These are phyloP conservation scores for Backusella tarrabulga DNA, from an alignment of 192 early-diverging fungal genomes.

Conservation along the genomic window DNA sequence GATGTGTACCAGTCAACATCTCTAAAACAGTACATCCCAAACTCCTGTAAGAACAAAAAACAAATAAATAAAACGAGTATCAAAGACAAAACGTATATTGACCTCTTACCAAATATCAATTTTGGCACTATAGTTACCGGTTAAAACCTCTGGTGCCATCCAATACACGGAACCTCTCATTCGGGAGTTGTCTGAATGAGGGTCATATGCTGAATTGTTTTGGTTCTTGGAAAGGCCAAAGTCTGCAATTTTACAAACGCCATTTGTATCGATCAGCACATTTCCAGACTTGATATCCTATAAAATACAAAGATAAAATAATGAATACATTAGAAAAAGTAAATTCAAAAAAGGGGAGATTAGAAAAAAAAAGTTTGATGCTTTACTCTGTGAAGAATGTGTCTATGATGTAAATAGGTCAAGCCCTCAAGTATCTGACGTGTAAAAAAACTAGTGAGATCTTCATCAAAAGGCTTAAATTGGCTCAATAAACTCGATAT, in stretches of 20 bases:
- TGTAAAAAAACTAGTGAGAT: conserved; percentile 68
- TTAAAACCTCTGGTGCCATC: conserved; percentile 95
- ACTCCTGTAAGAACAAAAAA: conserved; percentile 33
- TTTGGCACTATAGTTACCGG: conserved; percentile 82
- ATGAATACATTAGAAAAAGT: neutral
- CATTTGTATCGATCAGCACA: conserved; percentile 71
- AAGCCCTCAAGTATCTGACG: conserved; percentile 81
- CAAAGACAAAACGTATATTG: neutral
- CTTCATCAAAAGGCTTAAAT: conserved; percentile 65
- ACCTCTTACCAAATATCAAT: conserved; percentile 82
- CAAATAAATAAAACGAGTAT: neutral
- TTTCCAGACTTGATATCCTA: conserved; percentile 83
- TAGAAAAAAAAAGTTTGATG: neutral
- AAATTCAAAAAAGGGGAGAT: neutral
- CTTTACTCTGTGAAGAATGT: conserved; percentile 69
- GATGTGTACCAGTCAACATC: conserved; percentile 88
- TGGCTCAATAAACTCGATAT: conserved; percentile 74
- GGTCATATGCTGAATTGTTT: neutral
- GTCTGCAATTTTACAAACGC: conserved; percentile 92
- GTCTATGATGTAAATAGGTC: conserved; percentile 77
- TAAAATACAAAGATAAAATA: too few relatives aligned
- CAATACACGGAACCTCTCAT: conserved; percentile 69
- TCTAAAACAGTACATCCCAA: conserved; percentile 88
- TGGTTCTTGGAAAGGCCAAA: conserved; percentile 92
- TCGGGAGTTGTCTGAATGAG: neutral